A percentile compares a stretch with the other conserved stretches of the same genome.
These are phyloP conservation scores for Neovahlkampfia damariscottae DNA, from an alignment of 78 protist species.

Conservation along the genomic window DNA sequence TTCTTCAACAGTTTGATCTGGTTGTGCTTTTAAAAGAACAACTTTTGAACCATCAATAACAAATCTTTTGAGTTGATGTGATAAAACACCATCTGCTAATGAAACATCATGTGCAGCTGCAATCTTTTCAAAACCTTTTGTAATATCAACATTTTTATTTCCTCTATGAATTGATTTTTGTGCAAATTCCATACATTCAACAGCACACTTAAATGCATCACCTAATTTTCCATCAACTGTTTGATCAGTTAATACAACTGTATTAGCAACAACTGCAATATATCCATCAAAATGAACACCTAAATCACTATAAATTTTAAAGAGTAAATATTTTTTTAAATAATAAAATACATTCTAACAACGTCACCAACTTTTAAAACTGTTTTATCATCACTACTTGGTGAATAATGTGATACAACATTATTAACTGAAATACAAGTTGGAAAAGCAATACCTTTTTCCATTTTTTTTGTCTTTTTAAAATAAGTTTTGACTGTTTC, in stretches of 20 bases:
- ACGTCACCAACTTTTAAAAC: slow-evolving; percentile 76
- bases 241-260: slow-evolving; percentile 35
- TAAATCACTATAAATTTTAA: slow-evolving; percentile 57
- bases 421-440: slow-evolving; percentile 86
- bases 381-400: slow-evolving; percentile 46
- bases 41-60: slow-evolving; percentile 70
- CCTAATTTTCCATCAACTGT: neutral
- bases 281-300: slow-evolving; percentile 93
- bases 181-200: slow-evolving; percentile 72
- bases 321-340: neutral
- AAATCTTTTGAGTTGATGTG: slow-evolving; percentile 77
- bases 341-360: slow-evolving; percentile 64
- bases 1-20: slow-evolving; percentile 38
- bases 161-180: slow-evolving; percentile 29
- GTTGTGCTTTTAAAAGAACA: slow-evolving; percentile 38
- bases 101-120: slow-evolving; percentile 42
- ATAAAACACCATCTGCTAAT: slow-evolving; percentile 80
- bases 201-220: slow-evolving; percentile 81
- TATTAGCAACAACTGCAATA: slow-evolving; percentile 73
- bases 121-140: slow-evolving; percentile 48
- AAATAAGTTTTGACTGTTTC: neutral
- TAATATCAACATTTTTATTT: slow-evolving; percentile 38
- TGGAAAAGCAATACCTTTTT: slow-evolving; percentile 92
- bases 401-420: slow-evolving; percentile 86
- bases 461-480: neutral